phyloP scores from a whole-genome alignment of 2,329 filamentous ascomycete genomes.

The Paecilomyces fulvus region DNA sequence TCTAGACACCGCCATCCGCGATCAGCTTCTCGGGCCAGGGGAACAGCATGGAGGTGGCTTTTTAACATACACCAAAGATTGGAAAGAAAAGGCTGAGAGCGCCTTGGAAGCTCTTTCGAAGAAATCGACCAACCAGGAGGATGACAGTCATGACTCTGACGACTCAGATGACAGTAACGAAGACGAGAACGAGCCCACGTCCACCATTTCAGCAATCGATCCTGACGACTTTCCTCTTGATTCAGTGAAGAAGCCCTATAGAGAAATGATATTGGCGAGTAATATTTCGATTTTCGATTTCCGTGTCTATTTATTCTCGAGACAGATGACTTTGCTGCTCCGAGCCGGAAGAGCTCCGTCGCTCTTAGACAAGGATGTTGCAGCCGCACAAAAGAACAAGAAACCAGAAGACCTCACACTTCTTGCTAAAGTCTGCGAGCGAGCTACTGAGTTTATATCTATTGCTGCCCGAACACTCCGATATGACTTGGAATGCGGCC shows the following conservation, averaged over 20 bases:
- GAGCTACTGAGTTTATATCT: constrained; percentile 76
- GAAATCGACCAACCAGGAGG: constrained; percentile 4
- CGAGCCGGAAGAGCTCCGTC: constrained; percentile 62
- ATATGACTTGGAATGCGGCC: constrained; percentile 62
- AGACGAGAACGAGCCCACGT: constrained; percentile 15
- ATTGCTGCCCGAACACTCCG: constrained; percentile 71
- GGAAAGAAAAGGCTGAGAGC: constrained; percentile 52
- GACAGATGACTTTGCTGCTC: constrained; percentile 74
- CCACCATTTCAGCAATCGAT: constrained; percentile 19
- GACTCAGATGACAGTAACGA: constrained; percentile 23
- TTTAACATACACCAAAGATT: constrained; percentile 62
- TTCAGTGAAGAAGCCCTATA: constrained; percentile 67
- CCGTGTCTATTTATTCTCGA: constrained; percentile 82
- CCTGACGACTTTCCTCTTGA: constrained; percentile 33
- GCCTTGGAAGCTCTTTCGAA: constrained; percentile 35
- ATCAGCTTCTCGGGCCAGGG: constrained; percentile 55
- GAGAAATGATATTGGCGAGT: constrained; percentile 85
- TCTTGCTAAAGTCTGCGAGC: constrained; percentile 77
- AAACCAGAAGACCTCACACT: constrained; percentile 67
- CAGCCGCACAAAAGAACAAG: constrained; percentile 37
- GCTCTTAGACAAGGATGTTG: constrained; percentile 21
- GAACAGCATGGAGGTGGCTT: constrained; percentile 65
- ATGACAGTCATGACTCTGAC: constrained; percentile 5
- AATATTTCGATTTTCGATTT: constrained; percentile 97
- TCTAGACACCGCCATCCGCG: constrained; percentile 70